Evolutionary conservation across 495 filamentous ascomycete genomes (phyloP), one percentile per base, ranked within the genome.

Genomic region (Hypoxylon trugodes): DNA sequence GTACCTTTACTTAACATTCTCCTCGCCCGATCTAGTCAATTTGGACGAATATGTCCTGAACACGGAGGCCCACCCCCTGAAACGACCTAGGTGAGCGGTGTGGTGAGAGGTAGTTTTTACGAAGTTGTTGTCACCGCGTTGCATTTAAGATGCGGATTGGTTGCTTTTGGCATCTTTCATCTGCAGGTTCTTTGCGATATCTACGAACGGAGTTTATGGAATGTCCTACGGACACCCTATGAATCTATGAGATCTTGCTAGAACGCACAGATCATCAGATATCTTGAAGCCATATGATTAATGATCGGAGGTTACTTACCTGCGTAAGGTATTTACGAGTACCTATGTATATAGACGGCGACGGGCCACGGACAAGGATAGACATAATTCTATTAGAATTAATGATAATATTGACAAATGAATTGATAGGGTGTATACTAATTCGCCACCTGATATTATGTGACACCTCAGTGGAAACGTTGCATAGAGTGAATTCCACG

Each of bases 1-100:
- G 63, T 96, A 96, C 72, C 91, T 93, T 59, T 96, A 92, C 63
- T 70, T 96, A 42, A 84, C 93, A 48, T 96, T 93, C 66, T 87
- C 84, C 26, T 86, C 91, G 25, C 87, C 89, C 3, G 79, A 84
- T 59, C 72, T 87, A 45, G 75, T 93, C 22, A 88, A 81, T 73
- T 74, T 96, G 70, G 77, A 80, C 66, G 71, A 80, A 24, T 77
- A 66, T 52, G 72, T 77, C 8, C 60, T 82, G 26, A 93, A 90
- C 69, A 93, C 90, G 4, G 90, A 93, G 73, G 89, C 90, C 10
- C 90, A 93, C 77, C 86, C 89, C 2, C 83, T 93, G 13, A 85
- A 75, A 61, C 78, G 86, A 3, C 68, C 68, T 18, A 41, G 22
- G 36, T 61, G 32, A 66, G 8, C 12, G 15, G 16, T 3, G n/a